Percentiles rank a stretch among this genome's conserved stretches.
Evolutionary conservation across 1,139 yeast genomes (phyloP).

Genomic region (Wickerhamiella pararugosa): DNA sequence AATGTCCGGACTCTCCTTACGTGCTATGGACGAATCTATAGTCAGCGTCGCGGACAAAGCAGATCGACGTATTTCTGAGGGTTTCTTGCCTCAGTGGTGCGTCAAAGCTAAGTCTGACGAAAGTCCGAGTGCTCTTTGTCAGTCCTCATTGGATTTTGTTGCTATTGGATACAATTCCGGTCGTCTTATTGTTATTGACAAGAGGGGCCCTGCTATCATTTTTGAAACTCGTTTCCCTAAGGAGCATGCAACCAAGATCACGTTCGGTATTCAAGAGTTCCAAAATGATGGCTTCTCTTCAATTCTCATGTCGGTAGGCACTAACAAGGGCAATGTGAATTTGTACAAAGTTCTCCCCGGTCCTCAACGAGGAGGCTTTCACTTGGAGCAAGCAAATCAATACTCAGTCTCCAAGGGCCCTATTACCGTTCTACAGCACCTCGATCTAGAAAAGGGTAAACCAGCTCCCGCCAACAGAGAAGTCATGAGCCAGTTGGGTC

Average conservation of each 20-base stretch:
- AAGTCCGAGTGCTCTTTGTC: constrained; percentile 44
- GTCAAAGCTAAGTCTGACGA: constrained; percentile 29
- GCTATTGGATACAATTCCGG: constrained; percentile 75
- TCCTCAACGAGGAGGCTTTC: constrained; percentile 46
- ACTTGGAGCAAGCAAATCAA: constrained; percentile 30
- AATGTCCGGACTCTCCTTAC: constrained; percentile 6
- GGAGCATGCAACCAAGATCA: constrained; percentile 38
- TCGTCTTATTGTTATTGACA: constrained; percentile 56
- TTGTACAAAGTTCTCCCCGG: constrained; percentile 57
- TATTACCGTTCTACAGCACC: constrained; percentile 42
- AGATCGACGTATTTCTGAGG: constrained; percentile 31
- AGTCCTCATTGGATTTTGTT: constrained; percentile 72
- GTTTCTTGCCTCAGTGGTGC: constrained; percentile 51
- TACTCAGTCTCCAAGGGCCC: constrained; percentile 36
- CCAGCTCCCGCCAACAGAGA: constrained; percentile 51
- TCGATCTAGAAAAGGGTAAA: constrained; percentile 41
- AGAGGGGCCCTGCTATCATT: constrained; percentile 75
- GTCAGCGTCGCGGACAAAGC: constrained; percentile 31
- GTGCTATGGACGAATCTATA: constrained; percentile 7
- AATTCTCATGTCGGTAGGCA: constrained; percentile 61
- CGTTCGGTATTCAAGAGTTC: constrained; percentile 53
- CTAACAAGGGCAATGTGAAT: constrained; percentile 59
- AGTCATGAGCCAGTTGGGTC: constrained; percentile 43
- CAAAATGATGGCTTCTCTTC: constrained; percentile 57
- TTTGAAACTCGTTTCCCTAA: constrained; percentile 33